Evolutionary conservation across 2,329 filamentous ascomycete species (phyloP).

Genomic region (Fusarium nisikadoi): DNA sequence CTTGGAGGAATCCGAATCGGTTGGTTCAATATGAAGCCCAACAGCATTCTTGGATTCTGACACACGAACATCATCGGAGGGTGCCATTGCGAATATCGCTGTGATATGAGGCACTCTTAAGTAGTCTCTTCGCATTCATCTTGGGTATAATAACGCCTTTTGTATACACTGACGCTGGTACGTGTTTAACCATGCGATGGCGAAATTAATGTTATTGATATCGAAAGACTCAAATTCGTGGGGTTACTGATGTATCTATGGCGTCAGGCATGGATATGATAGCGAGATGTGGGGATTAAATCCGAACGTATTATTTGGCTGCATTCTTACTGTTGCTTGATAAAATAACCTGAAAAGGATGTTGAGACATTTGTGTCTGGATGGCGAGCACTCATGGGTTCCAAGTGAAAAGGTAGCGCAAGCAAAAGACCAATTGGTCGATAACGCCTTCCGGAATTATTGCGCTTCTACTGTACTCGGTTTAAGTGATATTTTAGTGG

Average conservation of each 20-base stretch:
- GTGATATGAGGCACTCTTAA: rapidly evolving
- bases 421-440: background rate
- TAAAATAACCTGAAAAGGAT: background rate
- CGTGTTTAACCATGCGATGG: background rate
- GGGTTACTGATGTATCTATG: background rate
- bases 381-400: background rate
- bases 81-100: background rate
- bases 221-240: background rate
- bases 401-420: background rate
- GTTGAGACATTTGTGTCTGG: background rate
- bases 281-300: background rate
- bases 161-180: background rate
- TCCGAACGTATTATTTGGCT: background rate
- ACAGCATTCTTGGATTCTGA: background rate
- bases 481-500: no score
- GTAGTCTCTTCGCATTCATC: background rate
- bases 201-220: background rate
- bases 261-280: background rate
- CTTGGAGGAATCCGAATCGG: background rate
- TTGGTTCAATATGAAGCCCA: background rate
- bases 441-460: no score
- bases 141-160: background rate
- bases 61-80: background rate
- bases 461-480: background rate
- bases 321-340: background rate